Percentiles rank a stretch among this genome's conserved stretches.
Evolutionary conservation across 352 stramenopile species (phyloP).

Genomic region (Phytophthora podocarpi): DNA sequence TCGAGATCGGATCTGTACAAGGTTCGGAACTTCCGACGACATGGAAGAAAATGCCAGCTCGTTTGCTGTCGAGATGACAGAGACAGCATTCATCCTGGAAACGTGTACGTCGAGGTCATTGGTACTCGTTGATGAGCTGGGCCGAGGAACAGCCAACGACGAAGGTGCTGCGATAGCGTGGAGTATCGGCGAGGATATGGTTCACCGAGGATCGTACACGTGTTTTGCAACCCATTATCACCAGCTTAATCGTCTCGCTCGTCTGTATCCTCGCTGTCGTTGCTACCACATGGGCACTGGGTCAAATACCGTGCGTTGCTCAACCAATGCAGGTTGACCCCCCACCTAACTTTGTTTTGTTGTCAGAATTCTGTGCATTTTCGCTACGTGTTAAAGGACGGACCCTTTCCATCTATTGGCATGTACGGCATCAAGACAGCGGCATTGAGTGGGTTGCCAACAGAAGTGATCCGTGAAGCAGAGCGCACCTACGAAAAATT

Average conservation of each 20-base stretch:
- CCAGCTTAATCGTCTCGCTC: constrained; percentile 64
- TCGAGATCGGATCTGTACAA: constrained; percentile 89
- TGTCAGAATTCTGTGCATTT: constrained; percentile 56
- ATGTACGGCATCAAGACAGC: constrained; percentile 89
- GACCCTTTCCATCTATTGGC: constrained; percentile 53
- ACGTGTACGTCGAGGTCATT: constrained; percentile 68
- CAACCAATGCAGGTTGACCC: not conserved
- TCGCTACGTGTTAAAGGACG: constrained; percentile 74
- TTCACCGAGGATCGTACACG: constrained; percentile 68
- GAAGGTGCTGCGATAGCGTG: constrained; percentile 91
- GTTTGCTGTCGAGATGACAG: constrained; percentile 92
- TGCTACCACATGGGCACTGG: constrained; percentile 74
- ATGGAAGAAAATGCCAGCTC: constrained; percentile 94
- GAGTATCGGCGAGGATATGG: constrained; percentile 86
- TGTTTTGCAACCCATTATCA: constrained; percentile 94
- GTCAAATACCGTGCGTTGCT: constrained; percentile 45
- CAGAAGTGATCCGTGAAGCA: constrained; percentile 63
- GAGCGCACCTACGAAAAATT: constrained; percentile 49
- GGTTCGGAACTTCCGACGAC: constrained; percentile 92
- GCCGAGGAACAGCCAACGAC: constrained; percentile 87
- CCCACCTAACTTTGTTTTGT: not conserved
- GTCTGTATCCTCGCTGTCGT: constrained; percentile 65
- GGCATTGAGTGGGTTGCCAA: constrained; percentile 71
- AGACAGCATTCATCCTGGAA: constrained; percentile 88
- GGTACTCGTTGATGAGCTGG: constrained; percentile 92